Evolutionary conservation across 768 basidiomycete species (phyloP), one percentile per base, ranked within the genome.

Genomic region (Phaffia tasmanica): DNA sequence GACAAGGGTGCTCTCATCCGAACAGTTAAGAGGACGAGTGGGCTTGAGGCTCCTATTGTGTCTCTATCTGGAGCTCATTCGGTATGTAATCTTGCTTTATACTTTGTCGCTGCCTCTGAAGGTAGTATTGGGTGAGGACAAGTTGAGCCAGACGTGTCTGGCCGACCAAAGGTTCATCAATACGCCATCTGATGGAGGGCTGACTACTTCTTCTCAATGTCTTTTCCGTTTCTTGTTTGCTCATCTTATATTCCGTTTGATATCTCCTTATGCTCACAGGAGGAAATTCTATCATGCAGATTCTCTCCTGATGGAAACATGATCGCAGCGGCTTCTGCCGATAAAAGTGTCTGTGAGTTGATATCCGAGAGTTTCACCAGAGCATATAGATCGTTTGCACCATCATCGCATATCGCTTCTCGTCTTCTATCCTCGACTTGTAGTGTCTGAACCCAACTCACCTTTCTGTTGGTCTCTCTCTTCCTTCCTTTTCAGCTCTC

Each of bases 281-380:
- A 81, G 9, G 95, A 99, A 79, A 89, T 97, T 69, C 70, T 93
- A 70, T 88, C 88, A 71, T 89, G 91, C 79, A 83, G 89, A 71
- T 98, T 98, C 74, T 90, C 94, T 73, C 90, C 92, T 18, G 87
- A 87, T 2, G 95, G 95, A 4, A 86, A 93, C 75, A 89, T 88
- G 71, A 84, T 98, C 66, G 95, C 94, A 50, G 91, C 91, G 11
- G 89, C 87, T 74, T 92, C 89, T 18, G 82, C 87, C 1, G 94
- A 99, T 77, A 81, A 89, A 72, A 85, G 85, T 70, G 85, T 98
- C 70, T 94, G 92, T 89, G 72, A 76, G 89, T 84, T 21, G 23
- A 8, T 18, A 1, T 9, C 42, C 7, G n/a, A 47, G 53, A 56
- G 32, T 32, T 54, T 32, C 55, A 53, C 27, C 56, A 30, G 15